Evolutionary conservation across 441 rosid genomes (phyloP).

Genomic region (Populus hybrid): DNA sequence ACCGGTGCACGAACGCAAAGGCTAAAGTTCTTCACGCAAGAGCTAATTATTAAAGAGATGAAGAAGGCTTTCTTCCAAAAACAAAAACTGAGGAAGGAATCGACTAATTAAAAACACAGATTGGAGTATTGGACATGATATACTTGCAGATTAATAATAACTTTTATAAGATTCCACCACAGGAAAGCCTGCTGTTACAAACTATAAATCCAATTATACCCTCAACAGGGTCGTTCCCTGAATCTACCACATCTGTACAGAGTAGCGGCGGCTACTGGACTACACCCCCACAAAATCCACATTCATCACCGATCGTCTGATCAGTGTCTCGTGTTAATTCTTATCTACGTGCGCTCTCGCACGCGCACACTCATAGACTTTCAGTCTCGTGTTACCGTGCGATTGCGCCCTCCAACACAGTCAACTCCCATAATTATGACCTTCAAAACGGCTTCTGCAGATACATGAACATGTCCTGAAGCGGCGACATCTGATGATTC

Average conservation of each 20-base stretch:
- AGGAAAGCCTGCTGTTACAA: background rate
- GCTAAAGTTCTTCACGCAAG: background rate
- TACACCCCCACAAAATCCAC: background rate
- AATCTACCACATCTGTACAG: background rate
- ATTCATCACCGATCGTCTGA: background rate
- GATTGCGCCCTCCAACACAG: background rate
- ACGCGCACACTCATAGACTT: conserved; percentile 60
- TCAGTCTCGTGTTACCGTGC: conserved; percentile 53
- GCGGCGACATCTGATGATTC: conserved; percentile 53
- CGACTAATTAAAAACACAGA: background rate
- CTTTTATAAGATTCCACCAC: background rate
- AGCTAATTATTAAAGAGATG: background rate
- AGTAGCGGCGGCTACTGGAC: background rate
- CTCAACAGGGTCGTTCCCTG: background rate
- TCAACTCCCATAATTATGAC: too few relatives aligned
- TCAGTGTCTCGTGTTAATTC: background rate
- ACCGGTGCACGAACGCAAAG: background rate
- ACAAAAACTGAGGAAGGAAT: too few relatives aligned
- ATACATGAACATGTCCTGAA: conserved; percentile 67
- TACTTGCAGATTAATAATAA: background rate
- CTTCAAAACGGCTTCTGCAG: conserved; percentile 51
- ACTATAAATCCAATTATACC: background rate
- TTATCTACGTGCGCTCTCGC: conserved; percentile 13
- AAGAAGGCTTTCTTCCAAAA: background rate
- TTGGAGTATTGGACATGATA: background rate